Evolutionary conservation across 495 filamentous ascomycete genomes (phyloP), one percentile per base, ranked within the genome.

Genomic region (Hypoxylon cercidicola): DNA sequence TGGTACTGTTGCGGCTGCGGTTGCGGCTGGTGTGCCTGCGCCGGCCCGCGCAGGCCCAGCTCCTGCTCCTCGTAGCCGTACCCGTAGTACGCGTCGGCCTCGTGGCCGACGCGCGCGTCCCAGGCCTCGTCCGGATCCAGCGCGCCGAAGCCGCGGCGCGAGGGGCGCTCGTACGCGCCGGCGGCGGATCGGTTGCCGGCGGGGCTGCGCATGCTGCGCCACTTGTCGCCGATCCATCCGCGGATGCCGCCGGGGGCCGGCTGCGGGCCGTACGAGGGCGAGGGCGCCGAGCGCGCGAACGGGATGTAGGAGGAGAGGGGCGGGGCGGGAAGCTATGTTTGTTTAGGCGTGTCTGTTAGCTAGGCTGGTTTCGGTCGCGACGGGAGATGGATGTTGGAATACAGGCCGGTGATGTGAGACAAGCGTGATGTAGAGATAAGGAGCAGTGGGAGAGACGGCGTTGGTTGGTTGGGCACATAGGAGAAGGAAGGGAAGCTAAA

Each of bases 41-140:
- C 35, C 1, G 66, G 66, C 28, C 64, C 68, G 41, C 71, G 75
- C 32, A 79, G 52, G 0, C 80, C 81, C 7, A 85, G 71, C 72
- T 91, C 89, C 66, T 88, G 83, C 76, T 90, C 89, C 61, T 90
- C 81, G 59, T 88, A 85, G 12, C 78, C 77, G 19, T 69, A 72
- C 0, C 75, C 74, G 44, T 73, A 73, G 34, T 59, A 54, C 6
- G 79, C 83, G 67, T 86, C 84, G 12, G 82, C 84, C 69, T 88
- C 88, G 50, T 82, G 76, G 34, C 85, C 87, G 3, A 92, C 88
- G 32, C 86, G 71, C 47, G 88, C 64, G 77, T 90, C 88, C 89
- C 89, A 92, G 20, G 89, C 88, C 58, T 89, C 88, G 72, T 92
- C 89, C 0, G 87, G 88, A 69, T 92, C 89, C 23, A 89, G 77